Conservation (phyloP, 2,329 filamentous ascomycete species). For the Fusarium acutatum region DNA sequence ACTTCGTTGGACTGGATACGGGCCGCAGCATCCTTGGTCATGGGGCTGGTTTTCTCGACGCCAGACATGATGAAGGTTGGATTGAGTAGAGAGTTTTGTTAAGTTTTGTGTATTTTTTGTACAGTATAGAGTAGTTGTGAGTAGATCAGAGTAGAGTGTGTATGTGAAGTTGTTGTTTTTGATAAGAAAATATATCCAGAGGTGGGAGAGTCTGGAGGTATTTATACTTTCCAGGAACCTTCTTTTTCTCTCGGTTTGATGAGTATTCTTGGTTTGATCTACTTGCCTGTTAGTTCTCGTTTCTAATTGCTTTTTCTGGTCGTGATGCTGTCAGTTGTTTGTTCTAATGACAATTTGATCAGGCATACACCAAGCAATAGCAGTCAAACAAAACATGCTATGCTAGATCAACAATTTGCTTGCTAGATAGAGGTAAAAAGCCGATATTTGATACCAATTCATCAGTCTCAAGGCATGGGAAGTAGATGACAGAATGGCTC, state of each 20-base stretch:
- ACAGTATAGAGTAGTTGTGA: not conserved
- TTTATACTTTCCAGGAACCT: constrained; percentile 8
- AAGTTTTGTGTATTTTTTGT: not conserved
- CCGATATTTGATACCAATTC: not conserved
- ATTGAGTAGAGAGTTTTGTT: not conserved
- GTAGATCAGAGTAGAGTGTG: not conserved
- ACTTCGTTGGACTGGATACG: constrained; percentile 7
- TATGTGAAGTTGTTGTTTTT: not conserved
- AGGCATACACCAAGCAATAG: not conserved
- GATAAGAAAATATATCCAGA: not conserved
- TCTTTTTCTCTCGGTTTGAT: not conserved
- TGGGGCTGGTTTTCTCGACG: not conserved
- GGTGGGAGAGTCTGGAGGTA: not conserved
- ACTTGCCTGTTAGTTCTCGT: not conserved
- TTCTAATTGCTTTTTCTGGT: not conserved
- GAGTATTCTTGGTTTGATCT: not conserved
- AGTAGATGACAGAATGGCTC: not conserved
- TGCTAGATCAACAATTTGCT: not conserved
- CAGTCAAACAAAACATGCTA: not conserved
- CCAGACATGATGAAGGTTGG: constrained; percentile 9
- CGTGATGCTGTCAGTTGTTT: not conserved
- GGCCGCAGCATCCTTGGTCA: constrained; percentile 9
- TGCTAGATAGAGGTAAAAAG: too few species aligned
- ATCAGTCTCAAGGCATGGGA: not conserved
- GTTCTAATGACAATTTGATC: not conserved